Evolutionary conservation across 345 rosid species (phyloP), one percentile per base, ranked within the genome.

Genomic region (Euclidium syriacum): DNA sequence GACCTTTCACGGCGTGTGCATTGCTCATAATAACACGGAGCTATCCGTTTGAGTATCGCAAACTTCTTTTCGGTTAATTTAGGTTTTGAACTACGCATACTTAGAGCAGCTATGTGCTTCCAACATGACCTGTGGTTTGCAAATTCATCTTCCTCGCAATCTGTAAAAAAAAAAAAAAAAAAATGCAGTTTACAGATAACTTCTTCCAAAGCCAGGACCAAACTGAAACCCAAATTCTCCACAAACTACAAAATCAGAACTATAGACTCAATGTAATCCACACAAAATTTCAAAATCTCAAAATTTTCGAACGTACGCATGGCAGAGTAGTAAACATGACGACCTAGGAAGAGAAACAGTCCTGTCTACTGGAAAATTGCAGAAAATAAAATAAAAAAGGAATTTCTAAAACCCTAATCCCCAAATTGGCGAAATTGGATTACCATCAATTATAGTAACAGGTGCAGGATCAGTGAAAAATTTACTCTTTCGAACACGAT

Each of bases 61-160:
- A 78, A 25, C 43, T 68, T 68, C 25, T 64, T 36, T 15, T 34
- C 50, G 14, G 61, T 55, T 35, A 44, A 72, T 77, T 78, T 80
- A 55, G 25, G 62, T 4, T 64, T 51, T 4, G 40, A 39, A 55
- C 61, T 29, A 55, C 60, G 55, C 27, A 62, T 55, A 40, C 8
- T 59, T 19, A 58, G 29, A 26, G 68, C n/a, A 71, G 73, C 16
- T 62, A 75, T 36, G 59, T 83, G 91, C 53, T 71, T 64, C 95
- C 95, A 87, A 72, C 95, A 87, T 0, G 91, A 54, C 4, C 91
- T 84, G 72, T 87, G 91, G 23, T 75, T 77, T 40, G 68, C 42
- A 51, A 1, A 58, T 19, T 58, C 65, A 36, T 72, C 72, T 36
- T 72, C 76, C 35, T 14, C 52, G 47, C 50, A 52, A 39, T 63